Evolutionary conservation across 441 rosid genomes (phyloP).

Genomic region (Populus trichocarpa): DNA sequence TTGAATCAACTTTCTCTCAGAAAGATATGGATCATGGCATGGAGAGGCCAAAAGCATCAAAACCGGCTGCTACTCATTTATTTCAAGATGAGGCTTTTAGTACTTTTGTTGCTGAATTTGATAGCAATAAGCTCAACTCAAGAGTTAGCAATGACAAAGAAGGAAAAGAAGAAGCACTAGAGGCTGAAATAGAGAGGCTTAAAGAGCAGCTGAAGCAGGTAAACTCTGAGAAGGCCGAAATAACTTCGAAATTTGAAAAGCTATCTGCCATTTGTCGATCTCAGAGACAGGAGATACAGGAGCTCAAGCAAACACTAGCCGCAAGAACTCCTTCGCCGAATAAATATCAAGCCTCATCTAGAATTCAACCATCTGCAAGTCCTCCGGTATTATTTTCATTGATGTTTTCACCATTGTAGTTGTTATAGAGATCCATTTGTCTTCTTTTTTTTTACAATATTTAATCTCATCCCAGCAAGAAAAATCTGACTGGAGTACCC

Average conservation of each 20-base stretch:
- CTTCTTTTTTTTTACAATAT: constrained; percentile 6
- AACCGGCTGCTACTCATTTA: constrained; percentile 29
- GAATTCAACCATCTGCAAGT: constrained; percentile 33
- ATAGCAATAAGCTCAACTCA: constrained; percentile 51
- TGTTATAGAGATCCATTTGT: background rate
- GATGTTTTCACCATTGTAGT: background rate
- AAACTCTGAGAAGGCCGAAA: constrained; percentile 69
- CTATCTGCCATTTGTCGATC: constrained; percentile 92
- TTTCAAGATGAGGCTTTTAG: constrained; percentile 62
- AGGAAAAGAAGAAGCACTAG: constrained; percentile 52
- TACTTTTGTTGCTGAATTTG: constrained; percentile 85
- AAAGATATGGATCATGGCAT: constrained; percentile 28
- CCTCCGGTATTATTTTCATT: constrained; percentile 38
- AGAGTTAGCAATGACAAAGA: constrained; percentile 26
- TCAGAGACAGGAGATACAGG: constrained; percentile 96
- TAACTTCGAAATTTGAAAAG: constrained; percentile 78
- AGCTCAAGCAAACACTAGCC: constrained; percentile 78
- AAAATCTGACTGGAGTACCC: constrained; percentile 41
- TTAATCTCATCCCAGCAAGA: constrained; percentile 37
- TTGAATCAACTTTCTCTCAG: constrained; percentile 45
- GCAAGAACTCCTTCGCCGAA: constrained; percentile 57
- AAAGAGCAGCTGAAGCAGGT: constrained; percentile 71
- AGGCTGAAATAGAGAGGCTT: constrained; percentile 69
- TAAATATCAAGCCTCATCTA: constrained; percentile 48
- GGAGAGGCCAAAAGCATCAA: constrained; percentile 44